Evolutionary conservation across 768 basidiomycete genomes (phyloP), one percentile per base, ranked within the genome.

Genomic region (Boletus subcaerulescens): DNA sequence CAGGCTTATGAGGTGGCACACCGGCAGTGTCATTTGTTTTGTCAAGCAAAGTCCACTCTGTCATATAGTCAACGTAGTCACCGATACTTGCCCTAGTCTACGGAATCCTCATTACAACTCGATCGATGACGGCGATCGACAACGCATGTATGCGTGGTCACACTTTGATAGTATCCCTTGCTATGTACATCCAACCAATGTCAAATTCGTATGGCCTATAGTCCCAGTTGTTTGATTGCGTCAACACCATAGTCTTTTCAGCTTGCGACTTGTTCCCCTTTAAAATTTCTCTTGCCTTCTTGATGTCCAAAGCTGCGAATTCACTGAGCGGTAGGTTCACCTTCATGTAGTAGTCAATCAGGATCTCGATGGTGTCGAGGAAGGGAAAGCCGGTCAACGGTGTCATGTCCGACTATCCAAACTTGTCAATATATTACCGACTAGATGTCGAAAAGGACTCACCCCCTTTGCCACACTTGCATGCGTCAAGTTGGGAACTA

Each of bases 401-500:
- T 15, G 12, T 20, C 51, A 31, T 14, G 13, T 31, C 40, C n/a
- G 15, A 9, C 53, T 49, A 29, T 8, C 14, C 10, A 45, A 42
- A 24, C 14, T 31, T n/a, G 20, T 52, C 0, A 38, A 29, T 26
- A 18, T 18, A n/a, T n/a, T 14, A 33, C 6, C 43, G 8, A 2
- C 18, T 8, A 41, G 20, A 36, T n/a, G 9, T n/a, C 5, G 29
- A 32, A n/a, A 5, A 17, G n/a, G 12, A 24, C 22, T 24, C 22
- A 35, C 43, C 22, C 49, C 58, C 4, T 3, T 3, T 15, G 2
- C 1, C 15, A 41, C 26, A 15, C 26, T 15, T 36, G 54, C 41
- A 40, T 58, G 22, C 24, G 18, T 61, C 52, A 53, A 31, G 52
- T 52, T 32, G 18, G 47, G 59, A 35, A 63, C 46, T 1, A 45